A percentile compares a stretch with the other conserved stretches of the same genome.
Conservation (phyloP, 1,284 basidiomycete species). For the Ceratobasidium sp. region DNA sequence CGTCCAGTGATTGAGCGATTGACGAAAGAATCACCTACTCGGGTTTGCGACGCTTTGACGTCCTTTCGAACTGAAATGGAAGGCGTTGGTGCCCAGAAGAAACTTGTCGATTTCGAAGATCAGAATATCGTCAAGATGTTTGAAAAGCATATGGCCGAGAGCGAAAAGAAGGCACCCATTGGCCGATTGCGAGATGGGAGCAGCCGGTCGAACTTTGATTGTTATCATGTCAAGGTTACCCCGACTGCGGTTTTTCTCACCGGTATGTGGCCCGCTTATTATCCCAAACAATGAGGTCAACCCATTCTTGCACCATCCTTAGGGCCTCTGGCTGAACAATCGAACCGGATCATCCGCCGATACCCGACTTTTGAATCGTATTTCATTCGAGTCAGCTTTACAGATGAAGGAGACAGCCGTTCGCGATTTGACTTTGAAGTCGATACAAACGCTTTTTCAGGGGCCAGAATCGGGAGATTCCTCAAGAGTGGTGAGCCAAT, state of each 20-base stretch:
- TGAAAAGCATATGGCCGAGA: neutral
- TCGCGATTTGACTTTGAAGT: slow-evolving; percentile 46
- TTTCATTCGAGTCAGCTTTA: slow-evolving; percentile 46
- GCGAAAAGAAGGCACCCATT: neutral
- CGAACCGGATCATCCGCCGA: slow-evolving; percentile 45
- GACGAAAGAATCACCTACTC: neutral
- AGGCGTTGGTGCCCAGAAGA: slow-evolving; percentile 5
- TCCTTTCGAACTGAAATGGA: slow-evolving; percentile 32
- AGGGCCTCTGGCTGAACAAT: slow-evolving; percentile 46
- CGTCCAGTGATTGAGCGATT: slow-evolving; percentile 8
- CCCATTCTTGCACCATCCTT: neutral
- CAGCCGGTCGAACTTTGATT: slow-evolving; percentile 26
- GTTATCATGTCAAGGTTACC: slow-evolving; percentile 42
- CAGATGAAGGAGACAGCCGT: slow-evolving; percentile 43
- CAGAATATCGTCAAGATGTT: slow-evolving; percentile 12
- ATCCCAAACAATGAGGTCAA: no score
- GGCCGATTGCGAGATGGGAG: neutral
- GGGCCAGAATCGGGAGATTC: slow-evolving; percentile 35
- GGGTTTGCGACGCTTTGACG: slow-evolving; percentile 18
- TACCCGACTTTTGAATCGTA: slow-evolving; percentile 44
- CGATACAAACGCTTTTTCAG: slow-evolving; percentile 43
- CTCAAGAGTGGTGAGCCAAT: slow-evolving; percentile 36
- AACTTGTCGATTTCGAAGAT: slow-evolving; percentile 34
- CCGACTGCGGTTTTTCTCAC: slow-evolving; percentile 42
- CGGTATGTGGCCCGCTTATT: slow-evolving; percentile 18